These are phyloP conservation scores for Blastomyces parvus DNA, from an alignment of 2,329 filamentous ascomycete genomes.

Conservation along the genomic window DNA sequence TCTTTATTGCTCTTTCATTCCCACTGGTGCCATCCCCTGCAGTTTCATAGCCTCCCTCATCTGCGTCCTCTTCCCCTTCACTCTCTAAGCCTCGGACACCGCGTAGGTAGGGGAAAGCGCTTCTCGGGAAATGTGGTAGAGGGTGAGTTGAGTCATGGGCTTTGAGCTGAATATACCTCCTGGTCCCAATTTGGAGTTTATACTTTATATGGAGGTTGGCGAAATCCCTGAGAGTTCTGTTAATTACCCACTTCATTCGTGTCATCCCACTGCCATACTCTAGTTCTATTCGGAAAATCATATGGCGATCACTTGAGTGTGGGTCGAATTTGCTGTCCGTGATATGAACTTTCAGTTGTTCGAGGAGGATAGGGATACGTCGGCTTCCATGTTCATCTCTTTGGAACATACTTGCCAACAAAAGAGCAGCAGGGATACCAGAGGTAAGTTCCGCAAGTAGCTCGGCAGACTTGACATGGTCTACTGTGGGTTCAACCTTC, in stretches of 20 bases:
- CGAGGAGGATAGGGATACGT: slow-evolving; percentile 85
- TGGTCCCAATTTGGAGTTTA: slow-evolving; percentile 73
- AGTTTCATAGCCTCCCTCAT: slow-evolving; percentile 39
- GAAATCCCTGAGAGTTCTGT: slow-evolving; percentile 79
- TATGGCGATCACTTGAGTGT: slow-evolving; percentile 55
- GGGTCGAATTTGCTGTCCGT: slow-evolving; percentile 65
- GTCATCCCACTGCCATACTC: slow-evolving; percentile 95
- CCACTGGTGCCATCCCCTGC: slow-evolving; percentile 59
- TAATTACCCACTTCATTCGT: slow-evolving; percentile 92
- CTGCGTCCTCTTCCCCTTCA: slow-evolving; percentile 62
- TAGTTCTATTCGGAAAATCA: slow-evolving; percentile 80
- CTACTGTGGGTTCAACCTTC: slow-evolving; percentile 74
- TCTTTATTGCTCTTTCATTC: slow-evolving; percentile 50
- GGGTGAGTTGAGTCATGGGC: slow-evolving; percentile 62
- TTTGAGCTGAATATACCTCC: slow-evolving; percentile 66
- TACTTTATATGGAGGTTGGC: slow-evolving; percentile 89
- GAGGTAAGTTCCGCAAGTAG: slow-evolving; percentile 91
- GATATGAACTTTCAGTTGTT: slow-evolving; percentile 84
- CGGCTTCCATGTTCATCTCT: slow-evolving; percentile 92
- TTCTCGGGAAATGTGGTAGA: slow-evolving; percentile 81
- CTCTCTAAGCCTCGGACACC: slow-evolving; percentile 70
- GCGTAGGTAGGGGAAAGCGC: slow-evolving; percentile 80
- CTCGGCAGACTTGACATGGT: slow-evolving; percentile 91
- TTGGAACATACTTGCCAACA: slow-evolving; percentile 96
- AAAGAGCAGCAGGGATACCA: slow-evolving; percentile 83